Base-by-base conservation (phyloP, 106 monocot species). In the Chionographis japonica region DNA sequence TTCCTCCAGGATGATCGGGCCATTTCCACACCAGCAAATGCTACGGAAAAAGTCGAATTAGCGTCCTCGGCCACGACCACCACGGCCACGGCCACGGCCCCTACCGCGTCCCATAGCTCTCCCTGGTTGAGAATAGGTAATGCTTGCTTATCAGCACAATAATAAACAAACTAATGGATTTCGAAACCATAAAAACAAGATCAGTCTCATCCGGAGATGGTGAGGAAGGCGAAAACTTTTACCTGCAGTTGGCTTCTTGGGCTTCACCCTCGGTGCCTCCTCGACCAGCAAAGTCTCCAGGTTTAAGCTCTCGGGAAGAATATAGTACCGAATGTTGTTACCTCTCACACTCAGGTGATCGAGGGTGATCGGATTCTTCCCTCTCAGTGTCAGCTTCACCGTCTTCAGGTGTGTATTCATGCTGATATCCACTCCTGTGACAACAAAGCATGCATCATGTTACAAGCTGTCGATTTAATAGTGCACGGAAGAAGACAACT, bases 391-490 rank as follows among this genome's bases (percentile, higher is more conserved):
- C 5, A 95, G 83, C 76, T 95, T 95, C 63, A 94, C 90, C 2
- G 85, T 91, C 76, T 95, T 95, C 79, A 95, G 73, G 61, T 95
- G 94, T 9, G 94, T 95, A 61, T 95, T 95, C 94, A 95, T 95
- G 27, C 94, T 95, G 18, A 91, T 88, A 72, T 95, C 94, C 49
- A 95, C 94, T 36, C 88, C 94, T 95, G 76, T 52, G 74, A 58
- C 10, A 56, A 63, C 39, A 5, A 46, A 64, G 13, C 6, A 18
- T 46, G 46, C 27, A 27, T 27, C 27, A 27, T 27, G 27, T 27
- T 27, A 27, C 27, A 27, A 27, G 27, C 27, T 27, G 27, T 27
- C 27, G 27, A 27, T 27, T 27, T 27, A 27, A 27, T 27, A 27
- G 27, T 1, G 1, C 27, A 27, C 27, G 27, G 27, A 27, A 27